phyloP scores from a whole-genome alignment of 495 filamentous ascomycete genomes.

The Penicillium flavigenum region DNA sequence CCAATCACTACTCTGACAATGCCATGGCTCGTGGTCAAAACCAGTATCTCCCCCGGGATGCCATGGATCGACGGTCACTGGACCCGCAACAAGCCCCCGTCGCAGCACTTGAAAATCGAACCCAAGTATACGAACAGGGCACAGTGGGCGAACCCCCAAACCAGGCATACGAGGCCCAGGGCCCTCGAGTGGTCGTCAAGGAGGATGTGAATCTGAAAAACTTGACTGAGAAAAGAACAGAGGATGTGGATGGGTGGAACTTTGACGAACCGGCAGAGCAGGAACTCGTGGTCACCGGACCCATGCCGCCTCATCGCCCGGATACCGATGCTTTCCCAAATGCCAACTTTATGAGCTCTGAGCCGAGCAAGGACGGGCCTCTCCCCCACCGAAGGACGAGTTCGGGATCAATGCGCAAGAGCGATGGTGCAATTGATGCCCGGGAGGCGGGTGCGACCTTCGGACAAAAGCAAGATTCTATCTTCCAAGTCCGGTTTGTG shows the following conservation, averaged over 20 bases:
- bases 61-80: slow-evolving; percentile 38
- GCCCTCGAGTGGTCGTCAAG: slow-evolving; percentile 43
- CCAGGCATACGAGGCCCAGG: slow-evolving; percentile 57
- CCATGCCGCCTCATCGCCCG: slow-evolving; percentile 60
- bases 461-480: slow-evolving; percentile 55
- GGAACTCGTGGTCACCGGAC: slow-evolving; percentile 44
- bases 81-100: slow-evolving; percentile 42
- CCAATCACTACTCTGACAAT: slow-evolving; percentile 47
- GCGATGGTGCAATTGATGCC: slow-evolving; percentile 51
- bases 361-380: slow-evolving; percentile 67
- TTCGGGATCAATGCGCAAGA: slow-evolving; percentile 66
- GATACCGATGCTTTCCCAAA: slow-evolving; percentile 85
- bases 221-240: slow-evolving; percentile 36
- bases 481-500: slow-evolving; percentile 90
- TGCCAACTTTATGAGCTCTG: slow-evolving; percentile 70
- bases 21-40: slow-evolving; percentile 35
- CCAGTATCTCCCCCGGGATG: slow-evolving; percentile 34
- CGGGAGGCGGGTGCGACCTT: slow-evolving; percentile 39
- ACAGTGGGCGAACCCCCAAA: slow-evolving; percentile 56
- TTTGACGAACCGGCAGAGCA: slow-evolving; percentile 68
- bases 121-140: slow-evolving; percentile 37
- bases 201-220: slow-evolving; percentile 36
- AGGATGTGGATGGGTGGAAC: slow-evolving; percentile 82
- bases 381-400: slow-evolving; percentile 78
- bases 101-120: slow-evolving; percentile 41